Conservation (phyloP, 768 basidiomycete species). For the Suillus hirtellus region DNA sequence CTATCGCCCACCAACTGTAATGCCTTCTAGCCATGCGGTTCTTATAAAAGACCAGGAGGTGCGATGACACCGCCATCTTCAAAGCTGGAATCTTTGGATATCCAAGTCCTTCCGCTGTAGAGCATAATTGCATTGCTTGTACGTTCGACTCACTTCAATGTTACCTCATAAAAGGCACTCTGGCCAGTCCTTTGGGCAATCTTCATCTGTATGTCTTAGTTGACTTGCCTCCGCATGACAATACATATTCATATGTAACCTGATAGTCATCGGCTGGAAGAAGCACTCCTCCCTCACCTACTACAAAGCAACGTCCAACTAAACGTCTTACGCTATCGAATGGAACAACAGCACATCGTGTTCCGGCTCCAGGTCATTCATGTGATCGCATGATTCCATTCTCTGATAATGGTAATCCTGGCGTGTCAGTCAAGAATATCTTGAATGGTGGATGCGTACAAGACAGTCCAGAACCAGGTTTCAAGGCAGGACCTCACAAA, state of each 20-base stretch:
- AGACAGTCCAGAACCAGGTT: conserved; percentile 12
- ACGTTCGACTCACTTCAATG: not conserved
- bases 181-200: not conserved
- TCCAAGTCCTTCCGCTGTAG: not conserved
- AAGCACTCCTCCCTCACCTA: not conserved
- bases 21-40: not conserved
- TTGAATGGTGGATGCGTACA: conserved; percentile 8
- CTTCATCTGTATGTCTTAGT: not conserved
- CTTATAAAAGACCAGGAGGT: not conserved
- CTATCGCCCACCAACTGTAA: not conserved
- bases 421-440: conserved; percentile 22
- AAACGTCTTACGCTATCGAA: not conserved
- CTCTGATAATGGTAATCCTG: conserved; percentile 19
- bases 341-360: conserved; percentile 7
- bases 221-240: too few relatives aligned
- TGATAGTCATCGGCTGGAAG: not conserved
- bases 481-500: not conserved
- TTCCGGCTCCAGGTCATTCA: conserved; percentile 19
- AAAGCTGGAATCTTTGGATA: not conserved
- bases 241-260: not conserved
- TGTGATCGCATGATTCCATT: conserved; percentile 20
- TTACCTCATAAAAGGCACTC: not conserved
- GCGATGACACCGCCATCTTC: not conserved
- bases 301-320: not conserved
- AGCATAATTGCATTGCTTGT: too few relatives aligned